These are phyloP conservation scores for Pythium plurisporium DNA, from an alignment of 352 stramenopile genomes.

Conservation along the genomic window DNA sequence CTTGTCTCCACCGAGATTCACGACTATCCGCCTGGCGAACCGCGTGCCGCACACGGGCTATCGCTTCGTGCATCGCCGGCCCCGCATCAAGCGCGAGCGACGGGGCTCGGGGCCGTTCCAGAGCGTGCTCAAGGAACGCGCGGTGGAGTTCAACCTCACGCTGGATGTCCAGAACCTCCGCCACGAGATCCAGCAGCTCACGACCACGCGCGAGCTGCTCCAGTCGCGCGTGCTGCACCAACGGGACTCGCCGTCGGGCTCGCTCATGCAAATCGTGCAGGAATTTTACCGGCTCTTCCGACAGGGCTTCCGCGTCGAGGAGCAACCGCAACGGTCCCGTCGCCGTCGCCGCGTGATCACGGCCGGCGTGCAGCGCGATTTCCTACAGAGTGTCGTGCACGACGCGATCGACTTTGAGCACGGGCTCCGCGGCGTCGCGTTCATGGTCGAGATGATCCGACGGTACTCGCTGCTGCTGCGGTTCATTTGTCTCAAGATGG, in stretches of 20 bases:
- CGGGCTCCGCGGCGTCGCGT: constrained; percentile 27
- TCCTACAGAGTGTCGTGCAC: constrained; percentile 38
- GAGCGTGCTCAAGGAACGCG: constrained; percentile 31
- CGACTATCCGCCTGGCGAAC: background rate
- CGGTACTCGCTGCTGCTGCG: constrained; percentile 40
- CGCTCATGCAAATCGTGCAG: constrained; percentile 16
- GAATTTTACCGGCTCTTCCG: constrained; percentile 16
- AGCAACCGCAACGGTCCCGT: background rate
- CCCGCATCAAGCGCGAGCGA: constrained; percentile 16
- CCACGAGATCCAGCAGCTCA: constrained; percentile 25
- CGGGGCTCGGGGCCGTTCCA: constrained; percentile 31
- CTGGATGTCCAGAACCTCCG: constrained; percentile 37
- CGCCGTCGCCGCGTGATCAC: constrained; percentile 6
- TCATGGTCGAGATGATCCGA: constrained; percentile 38
- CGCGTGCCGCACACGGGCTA: too few species aligned
- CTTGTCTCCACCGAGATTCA: too few species aligned
- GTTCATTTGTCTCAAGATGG: constrained; percentile 32
- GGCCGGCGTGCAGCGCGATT: constrained; percentile 28
- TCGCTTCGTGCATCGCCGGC: constrained; percentile 2
- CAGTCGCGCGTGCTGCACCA: background rate
- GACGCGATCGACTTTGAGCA: constrained; percentile 31
- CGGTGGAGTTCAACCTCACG: constrained; percentile 42
- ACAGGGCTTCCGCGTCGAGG: constrained; percentile 15
- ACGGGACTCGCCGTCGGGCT: constrained; percentile 15
- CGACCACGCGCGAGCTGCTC: constrained; percentile 14